phyloP scores from a whole-genome alignment of 1,139 yeast genomes.

The Scheffersomyces cryptocercus region DNA sequence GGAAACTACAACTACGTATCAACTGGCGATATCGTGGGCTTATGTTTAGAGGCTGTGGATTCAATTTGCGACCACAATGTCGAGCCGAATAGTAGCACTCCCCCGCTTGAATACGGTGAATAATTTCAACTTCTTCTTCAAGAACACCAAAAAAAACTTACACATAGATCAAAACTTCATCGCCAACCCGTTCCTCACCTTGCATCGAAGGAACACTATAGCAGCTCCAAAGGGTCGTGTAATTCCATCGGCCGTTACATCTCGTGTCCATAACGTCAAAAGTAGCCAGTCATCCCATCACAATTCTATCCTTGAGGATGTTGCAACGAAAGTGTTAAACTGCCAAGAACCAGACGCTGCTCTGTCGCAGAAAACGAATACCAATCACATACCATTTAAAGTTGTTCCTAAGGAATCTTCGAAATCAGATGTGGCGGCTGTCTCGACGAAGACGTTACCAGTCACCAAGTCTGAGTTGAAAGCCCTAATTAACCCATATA shows the following conservation, averaged over 20 bases:
- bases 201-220: neutral
- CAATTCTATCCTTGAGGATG: slow-evolving; percentile 22
- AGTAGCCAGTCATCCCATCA: neutral
- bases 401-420: slow-evolving; percentile 42
- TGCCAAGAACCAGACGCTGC: slow-evolving; percentile 40
- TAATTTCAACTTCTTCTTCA: slow-evolving; percentile 42
- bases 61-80: slow-evolving; percentile 13
- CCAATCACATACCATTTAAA: slow-evolving; percentile 55
- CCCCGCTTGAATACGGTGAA: slow-evolving; percentile 31
- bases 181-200: slow-evolving; percentile 30
- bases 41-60: too few relatives aligned
- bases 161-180: slow-evolving; percentile 36
- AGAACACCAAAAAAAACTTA: slow-evolving; percentile 35
- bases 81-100: slow-evolving; percentile 21
- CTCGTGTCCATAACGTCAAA: slow-evolving; percentile 1
- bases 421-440: neutral
- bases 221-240: neutral
- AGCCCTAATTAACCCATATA: slow-evolving; percentile 54
- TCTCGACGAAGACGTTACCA: slow-evolving; percentile 2
- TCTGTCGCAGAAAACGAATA: slow-evolving; percentile 21
- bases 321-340: slow-evolving; percentile 37
- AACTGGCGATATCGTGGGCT: too few relatives aligned
- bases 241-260: neutral
- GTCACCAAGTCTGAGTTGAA: slow-evolving; percentile 22
- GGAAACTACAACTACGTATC: too few relatives aligned